These are phyloP conservation scores for Annona cherimola DNA, from an alignment of 164 flowering plant genomes.

Conservation along the genomic window DNA sequence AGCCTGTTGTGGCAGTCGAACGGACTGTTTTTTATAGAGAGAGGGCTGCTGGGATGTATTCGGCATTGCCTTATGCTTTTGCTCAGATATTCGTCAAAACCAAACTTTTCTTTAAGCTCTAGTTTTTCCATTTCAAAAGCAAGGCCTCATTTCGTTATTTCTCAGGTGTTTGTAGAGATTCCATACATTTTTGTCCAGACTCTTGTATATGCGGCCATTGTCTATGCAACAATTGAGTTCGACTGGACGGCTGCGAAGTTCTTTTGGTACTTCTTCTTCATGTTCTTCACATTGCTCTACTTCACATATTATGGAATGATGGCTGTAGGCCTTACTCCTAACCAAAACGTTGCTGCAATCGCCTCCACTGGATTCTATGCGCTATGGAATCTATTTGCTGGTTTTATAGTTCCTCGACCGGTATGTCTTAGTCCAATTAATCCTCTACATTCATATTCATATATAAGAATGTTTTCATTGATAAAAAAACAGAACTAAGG, in stretches of 20 bases:
- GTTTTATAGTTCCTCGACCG: slow-evolving; percentile 26
- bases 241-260: slow-evolving; percentile 24
- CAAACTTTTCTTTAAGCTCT: no score
- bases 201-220: slow-evolving; percentile 30
- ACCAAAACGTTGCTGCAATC: slow-evolving; percentile 20
- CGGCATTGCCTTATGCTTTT: slow-evolving; percentile 42
- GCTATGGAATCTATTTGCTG: slow-evolving; percentile 22
- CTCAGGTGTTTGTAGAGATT: slow-evolving; percentile 39
- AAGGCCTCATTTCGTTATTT: background rate
- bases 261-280: slow-evolving; percentile 22
- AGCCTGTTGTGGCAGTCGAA: slow-evolving; percentile 52
- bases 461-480: background rate
- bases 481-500: no score
- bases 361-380: slow-evolving; percentile 19
- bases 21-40: slow-evolving; percentile 34
- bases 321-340: slow-evolving; percentile 21
- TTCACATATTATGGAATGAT: slow-evolving; percentile 23
- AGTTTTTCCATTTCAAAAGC: no score
- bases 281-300: slow-evolving; percentile 17
- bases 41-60: slow-evolving; percentile 3
- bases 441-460: background rate
- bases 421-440: slow-evolving; percentile 13
- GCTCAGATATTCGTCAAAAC: slow-evolving; percentile 30
- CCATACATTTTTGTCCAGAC: slow-evolving; percentile 41
- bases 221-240: slow-evolving; percentile 52